phyloP scores from a whole-genome alignment of 805 yeast genomes.

The Candida pseudoglaebosa region DNA sequence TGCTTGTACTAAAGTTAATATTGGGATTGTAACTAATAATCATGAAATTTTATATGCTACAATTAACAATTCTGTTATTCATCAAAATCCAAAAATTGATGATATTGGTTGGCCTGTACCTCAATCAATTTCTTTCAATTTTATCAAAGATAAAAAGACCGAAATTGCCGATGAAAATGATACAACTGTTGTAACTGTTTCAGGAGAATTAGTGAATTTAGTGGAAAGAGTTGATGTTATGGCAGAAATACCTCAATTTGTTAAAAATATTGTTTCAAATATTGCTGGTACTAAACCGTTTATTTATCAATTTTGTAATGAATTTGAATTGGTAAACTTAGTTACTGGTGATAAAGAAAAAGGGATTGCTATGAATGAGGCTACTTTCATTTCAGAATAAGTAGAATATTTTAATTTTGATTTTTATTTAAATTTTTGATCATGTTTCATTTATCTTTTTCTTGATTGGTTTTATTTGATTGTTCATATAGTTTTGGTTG shows the following conservation, averaged over 20 bases:
- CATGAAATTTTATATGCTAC: constrained; percentile 62
- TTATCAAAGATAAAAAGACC: constrained; percentile 39
- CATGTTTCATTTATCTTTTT: too few relatives aligned
- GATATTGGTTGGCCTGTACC: constrained; percentile 95
- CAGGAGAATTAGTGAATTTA: constrained; percentile 57
- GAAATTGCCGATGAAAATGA: constrained; percentile 41
- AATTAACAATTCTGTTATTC: constrained; percentile 60
- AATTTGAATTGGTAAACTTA: constrained; percentile 41
- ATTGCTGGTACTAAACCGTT: constrained; percentile 97
- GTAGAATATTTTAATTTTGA: too few relatives aligned
- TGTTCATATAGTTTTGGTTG: not conserved
- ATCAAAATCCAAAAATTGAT: constrained; percentile 52
- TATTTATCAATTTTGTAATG: constrained; percentile 85
- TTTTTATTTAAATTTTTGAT: too few relatives aligned
- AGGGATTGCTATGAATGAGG: constrained; percentile 73
- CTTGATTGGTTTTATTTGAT: not conserved
- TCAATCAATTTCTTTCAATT: constrained; percentile 54
- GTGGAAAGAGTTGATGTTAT: constrained; percentile 95
- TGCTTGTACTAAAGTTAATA: constrained; percentile 72
- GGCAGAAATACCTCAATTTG: constrained; percentile 94
- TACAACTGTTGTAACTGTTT: constrained; percentile 45
- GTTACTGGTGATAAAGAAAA: constrained; percentile 45
- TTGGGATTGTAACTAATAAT: constrained; percentile 69
- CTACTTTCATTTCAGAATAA: constrained; percentile 65
- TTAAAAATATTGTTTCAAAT: constrained; percentile 88